Evolutionary conservation across 306 rosid genomes (phyloP), one percentile per base, ranked within the genome.

Genomic region (Aeschynomene evenia): DNA sequence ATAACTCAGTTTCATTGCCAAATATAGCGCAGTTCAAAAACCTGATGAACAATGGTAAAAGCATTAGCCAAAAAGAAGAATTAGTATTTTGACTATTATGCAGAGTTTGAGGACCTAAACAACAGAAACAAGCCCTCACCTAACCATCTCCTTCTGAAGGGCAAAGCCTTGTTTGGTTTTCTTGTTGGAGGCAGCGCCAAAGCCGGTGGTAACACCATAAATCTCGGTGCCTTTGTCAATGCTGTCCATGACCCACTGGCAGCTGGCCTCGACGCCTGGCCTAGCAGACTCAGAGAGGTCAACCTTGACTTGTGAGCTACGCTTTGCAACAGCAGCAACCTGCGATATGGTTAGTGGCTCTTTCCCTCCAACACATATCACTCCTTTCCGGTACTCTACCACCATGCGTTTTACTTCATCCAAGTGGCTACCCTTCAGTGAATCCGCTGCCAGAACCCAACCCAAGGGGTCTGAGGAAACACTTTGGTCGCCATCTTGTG

Each of bases 81-180:
- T 14, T 2, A 62, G 26, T 53, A 7, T 33, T n/a, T 19, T 49
- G 59, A 42, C 22, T 42, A 19, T 16, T 5, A 10, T 10, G 48
- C 16, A 40, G 13, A 0, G 48, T 12, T 33, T 33, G 37, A 33
- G 37, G 2, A 33, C 0, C 4, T 12, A 2, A 39, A 39, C 10
- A 2, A 39, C 13, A 39, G n/a, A 39, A 39, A 40, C 15, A 11
- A 2, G 26, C 4, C 43, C 76, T 79, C 0, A 80, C 85, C 85
- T 81, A 18, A 81, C 81, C 74, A 81, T 68, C 75, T 81, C 85
- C 64, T 76, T 81, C 22, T 81, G 85, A 76, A 81, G 85, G 58
- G 72, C 79, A 34, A 63, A 12, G 18, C 55, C 81, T 53, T 81
- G 79, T 6, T 66, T 9, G 18, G 85, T 76, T 66, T 12, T 59